These are phyloP conservation scores for Starmerella kuoi DNA, from an alignment of 805 yeast genomes.

Conservation along the genomic window DNA sequence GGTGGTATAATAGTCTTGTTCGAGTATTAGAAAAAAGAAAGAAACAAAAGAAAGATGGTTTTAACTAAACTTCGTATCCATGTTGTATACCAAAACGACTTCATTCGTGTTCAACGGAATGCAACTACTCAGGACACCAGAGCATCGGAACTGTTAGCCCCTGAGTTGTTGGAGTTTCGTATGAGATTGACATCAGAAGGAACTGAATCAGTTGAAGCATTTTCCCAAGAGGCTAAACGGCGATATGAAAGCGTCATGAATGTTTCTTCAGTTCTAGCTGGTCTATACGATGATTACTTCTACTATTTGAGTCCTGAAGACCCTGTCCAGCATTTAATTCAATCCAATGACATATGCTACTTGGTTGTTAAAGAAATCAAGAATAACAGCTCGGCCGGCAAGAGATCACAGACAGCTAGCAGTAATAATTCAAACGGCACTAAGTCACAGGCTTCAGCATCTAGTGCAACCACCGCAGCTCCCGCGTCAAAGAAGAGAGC, in stretches of 20 bases:
- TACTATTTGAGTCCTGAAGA: conserved; percentile 8
- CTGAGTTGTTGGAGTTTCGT: conserved; percentile 1
- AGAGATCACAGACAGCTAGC: too few species aligned
- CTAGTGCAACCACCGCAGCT: neutral
- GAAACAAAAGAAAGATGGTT: too few species aligned
- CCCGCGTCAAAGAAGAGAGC: too few species aligned
- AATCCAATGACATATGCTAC: conserved; percentile 1
- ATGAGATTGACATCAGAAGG: neutral
- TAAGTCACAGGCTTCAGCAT: neutral
- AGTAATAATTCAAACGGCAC: too few species aligned
- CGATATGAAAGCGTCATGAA: conserved; percentile 2
- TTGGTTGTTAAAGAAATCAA: conserved; percentile 6
- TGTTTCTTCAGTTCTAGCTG: conserved; percentile 1
- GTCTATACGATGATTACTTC: conserved; percentile 9
- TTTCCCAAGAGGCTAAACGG: conserved; percentile 3
- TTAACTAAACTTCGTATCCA: neutral
- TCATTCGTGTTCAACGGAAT: neutral
- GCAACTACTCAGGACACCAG: neutral
- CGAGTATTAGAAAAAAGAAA: too few species aligned
- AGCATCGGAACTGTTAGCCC: neutral
- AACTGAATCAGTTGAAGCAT: neutral
- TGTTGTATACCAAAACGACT: conserved; percentile 5
- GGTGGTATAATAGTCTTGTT: too few species aligned
- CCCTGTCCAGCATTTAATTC: conserved; percentile 1
- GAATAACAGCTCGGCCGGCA: neutral